These are phyloP conservation scores for Neoconidiobolus thromboides DNA, from an alignment of 371 early-diverging fungal genomes.

Conservation along the genomic window DNA sequence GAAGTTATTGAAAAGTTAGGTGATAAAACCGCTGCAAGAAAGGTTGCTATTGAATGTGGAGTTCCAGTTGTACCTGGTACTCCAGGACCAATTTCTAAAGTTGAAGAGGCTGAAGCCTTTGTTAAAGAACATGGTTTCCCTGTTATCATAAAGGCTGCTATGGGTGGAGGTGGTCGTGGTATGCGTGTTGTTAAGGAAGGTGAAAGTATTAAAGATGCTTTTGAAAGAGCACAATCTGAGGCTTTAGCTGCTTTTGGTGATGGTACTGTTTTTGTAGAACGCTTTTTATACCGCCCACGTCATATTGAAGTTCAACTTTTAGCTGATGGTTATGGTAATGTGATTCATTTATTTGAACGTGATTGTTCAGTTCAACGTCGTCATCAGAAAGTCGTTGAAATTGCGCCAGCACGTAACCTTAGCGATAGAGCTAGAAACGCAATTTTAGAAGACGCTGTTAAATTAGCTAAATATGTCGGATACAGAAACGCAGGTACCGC, in stretches of 20 bases:
- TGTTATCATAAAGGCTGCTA: constrained; percentile 91
- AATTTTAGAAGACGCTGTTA: constrained; percentile 77
- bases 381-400: constrained; percentile 95
- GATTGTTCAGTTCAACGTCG: constrained; percentile 97
- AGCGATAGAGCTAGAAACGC: constrained; percentile 25
- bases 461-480: constrained; percentile 66
- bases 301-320: constrained; percentile 96
- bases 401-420: constrained; percentile 51
- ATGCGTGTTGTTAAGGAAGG: constrained; percentile 77
- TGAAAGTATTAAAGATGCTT: constrained; percentile 41
- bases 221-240: constrained; percentile 67
- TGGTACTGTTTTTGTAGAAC: constrained; percentile 85
- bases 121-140: constrained; percentile 72
- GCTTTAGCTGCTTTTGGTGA: constrained; percentile 88
- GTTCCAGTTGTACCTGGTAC: constrained; percentile 80
- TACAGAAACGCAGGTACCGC: constrained; percentile 95
- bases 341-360: constrained; percentile 77
- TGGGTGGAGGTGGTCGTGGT: constrained; percentile 96
- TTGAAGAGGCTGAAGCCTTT: constrained; percentile 46
- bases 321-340: constrained; percentile 76
- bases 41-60: constrained; percentile 52
- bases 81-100: constrained; percentile 57
- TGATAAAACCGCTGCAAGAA: constrained; percentile 86
- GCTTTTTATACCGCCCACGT: constrained; percentile 75
- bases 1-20: constrained; percentile 76